phyloP scores from a whole-genome alignment of 2,329 filamentous ascomycete species.

The Rutstroemia sp. region DNA sequence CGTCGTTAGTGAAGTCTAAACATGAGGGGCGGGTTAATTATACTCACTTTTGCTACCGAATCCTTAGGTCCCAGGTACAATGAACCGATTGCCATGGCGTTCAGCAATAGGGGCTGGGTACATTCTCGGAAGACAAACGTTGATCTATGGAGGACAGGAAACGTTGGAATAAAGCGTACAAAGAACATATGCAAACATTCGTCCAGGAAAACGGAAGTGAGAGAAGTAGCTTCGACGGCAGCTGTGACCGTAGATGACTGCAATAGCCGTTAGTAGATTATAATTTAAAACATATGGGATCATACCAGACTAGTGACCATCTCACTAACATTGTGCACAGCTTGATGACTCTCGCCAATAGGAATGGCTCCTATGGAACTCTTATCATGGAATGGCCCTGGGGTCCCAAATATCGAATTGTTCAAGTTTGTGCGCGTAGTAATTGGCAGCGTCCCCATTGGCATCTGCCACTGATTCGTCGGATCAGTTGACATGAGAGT shows the following conservation, averaged over 20 bases:
- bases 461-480: slow-evolving; percentile 36
- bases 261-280: slow-evolving; percentile 9
- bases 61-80: slow-evolving; percentile 37
- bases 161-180: slow-evolving; percentile 37
- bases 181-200: slow-evolving; percentile 42
- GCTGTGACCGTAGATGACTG: slow-evolving; percentile 37
- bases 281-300: not conserved
- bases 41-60: slow-evolving; percentile 31
- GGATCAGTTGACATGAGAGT: slow-evolving; percentile 35
- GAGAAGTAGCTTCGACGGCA: slow-evolving; percentile 35
- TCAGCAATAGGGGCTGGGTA: slow-evolving; percentile 35
- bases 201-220: slow-evolving; percentile 39
- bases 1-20: not conserved
- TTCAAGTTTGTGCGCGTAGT: slow-evolving; percentile 27
- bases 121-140: slow-evolving; percentile 39
- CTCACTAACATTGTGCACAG: slow-evolving; percentile 38
- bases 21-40: not conserved
- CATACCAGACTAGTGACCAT: slow-evolving; percentile 37
- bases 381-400: slow-evolving; percentile 32
- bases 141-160: slow-evolving; percentile 37
- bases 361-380: slow-evolving; percentile 33
- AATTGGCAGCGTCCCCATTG: slow-evolving; percentile 34
- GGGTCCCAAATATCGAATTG: slow-evolving; percentile 26
- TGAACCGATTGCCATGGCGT: slow-evolving; percentile 39
- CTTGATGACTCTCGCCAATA: slow-evolving; percentile 35